phyloP scores from a whole-genome alignment of 1,284 basidiomycete genomes.

The Ustilago loliicola region DNA sequence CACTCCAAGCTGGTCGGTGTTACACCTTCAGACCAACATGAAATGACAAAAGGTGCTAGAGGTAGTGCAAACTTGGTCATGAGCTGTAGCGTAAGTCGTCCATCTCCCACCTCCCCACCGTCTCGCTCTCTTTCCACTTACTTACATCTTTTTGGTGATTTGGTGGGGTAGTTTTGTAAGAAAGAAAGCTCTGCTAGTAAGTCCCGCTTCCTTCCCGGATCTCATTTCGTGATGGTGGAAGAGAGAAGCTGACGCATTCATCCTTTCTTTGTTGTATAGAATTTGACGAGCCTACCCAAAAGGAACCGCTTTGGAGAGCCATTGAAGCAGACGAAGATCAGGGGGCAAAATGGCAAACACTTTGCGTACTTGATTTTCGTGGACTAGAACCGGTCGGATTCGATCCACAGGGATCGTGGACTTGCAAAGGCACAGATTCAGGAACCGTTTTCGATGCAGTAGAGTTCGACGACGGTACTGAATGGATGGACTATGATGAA shows the following conservation, averaged over 20 bases:
- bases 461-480: slow-evolving; percentile 65
- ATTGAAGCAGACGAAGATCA: slow-evolving; percentile 36
- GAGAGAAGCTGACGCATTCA: neutral
- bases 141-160: neutral
- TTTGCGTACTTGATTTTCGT: slow-evolving; percentile 66
- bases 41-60: slow-evolving; percentile 59
- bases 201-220: slow-evolving; percentile 8
- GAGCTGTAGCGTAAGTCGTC: slow-evolving; percentile 43
- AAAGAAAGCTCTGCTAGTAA: slow-evolving; percentile 56
- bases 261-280: slow-evolving; percentile 30
- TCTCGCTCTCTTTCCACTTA: neutral
- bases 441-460: slow-evolving; percentile 57
- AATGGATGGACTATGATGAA: slow-evolving; percentile 71
- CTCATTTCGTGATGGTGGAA: neutral
- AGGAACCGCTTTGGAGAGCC: slow-evolving; percentile 54
- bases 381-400: slow-evolving; percentile 62
- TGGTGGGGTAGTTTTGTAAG: slow-evolving; percentile 53
- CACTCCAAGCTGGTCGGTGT: slow-evolving; percentile 64
- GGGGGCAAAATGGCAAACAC: slow-evolving; percentile 53
- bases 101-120: neutral
- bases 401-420: slow-evolving; percentile 57
- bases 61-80: slow-evolving; percentile 66
- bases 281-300: slow-evolving; percentile 62
- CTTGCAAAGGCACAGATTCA: slow-evolving; percentile 55
- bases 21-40: slow-evolving; percentile 52